These are phyloP conservation scores for Gleditsia sinensis DNA, from an alignment of 306 rosid genomes.

Conservation along the genomic window DNA sequence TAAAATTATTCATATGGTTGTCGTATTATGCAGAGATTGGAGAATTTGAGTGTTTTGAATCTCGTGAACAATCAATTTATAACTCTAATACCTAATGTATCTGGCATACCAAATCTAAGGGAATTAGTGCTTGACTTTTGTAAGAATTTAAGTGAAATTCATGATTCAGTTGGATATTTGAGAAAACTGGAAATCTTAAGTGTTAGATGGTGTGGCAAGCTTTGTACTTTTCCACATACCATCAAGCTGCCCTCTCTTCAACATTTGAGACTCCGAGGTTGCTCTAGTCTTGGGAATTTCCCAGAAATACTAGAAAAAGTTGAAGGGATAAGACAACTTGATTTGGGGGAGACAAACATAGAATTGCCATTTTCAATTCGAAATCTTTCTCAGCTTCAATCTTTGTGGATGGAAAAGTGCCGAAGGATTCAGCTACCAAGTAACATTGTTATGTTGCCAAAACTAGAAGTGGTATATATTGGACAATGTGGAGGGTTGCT, in stretches of 20 bases:
- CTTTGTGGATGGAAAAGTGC: accelerated
- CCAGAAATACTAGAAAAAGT: constrained; percentile 28
- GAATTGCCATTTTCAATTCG: constrained; percentile 24
- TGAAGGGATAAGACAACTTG: neutral
- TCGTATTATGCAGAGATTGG: constrained; percentile 3
- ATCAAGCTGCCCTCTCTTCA: constrained; percentile 14
- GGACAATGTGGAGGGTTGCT: neutral
- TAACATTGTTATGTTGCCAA: neutral
- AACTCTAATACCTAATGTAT: constrained; percentile 17
- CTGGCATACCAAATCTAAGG: constrained; percentile 9
- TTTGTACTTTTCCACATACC: neutral
- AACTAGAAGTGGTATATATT: neutral
- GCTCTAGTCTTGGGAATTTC: neutral
- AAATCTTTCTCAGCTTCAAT: neutral
- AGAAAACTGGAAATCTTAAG: neutral
- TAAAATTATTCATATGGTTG: neutral
- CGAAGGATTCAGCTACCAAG: neutral
- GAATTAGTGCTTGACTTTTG: neutral
- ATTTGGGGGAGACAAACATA: neutral
- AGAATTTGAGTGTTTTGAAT: neutral
- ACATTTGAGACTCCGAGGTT: neutral
- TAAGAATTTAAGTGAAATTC: no score
- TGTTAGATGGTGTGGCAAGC: neutral
- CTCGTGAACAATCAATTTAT: neutral
- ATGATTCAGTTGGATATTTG: no score